A percentile compares a stretch with the other conserved stretches of the same genome.
Evolutionary conservation across 768 basidiomycete genomes (phyloP).

Genomic region (Pulveroboletus frians): DNA sequence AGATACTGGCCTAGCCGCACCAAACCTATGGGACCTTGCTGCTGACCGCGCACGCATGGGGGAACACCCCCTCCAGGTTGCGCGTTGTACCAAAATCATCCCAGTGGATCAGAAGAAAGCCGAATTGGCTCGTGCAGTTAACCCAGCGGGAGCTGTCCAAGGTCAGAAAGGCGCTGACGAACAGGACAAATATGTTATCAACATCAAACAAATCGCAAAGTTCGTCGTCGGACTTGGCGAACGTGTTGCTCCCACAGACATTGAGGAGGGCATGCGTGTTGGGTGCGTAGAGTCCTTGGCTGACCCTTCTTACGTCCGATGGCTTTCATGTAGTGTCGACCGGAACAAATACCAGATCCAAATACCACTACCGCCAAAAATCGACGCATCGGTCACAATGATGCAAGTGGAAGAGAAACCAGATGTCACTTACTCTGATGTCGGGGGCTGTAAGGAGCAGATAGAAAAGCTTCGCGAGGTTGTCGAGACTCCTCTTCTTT

Average conservation of each 20-base stretch:
- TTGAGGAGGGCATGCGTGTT: conserved; percentile 99
- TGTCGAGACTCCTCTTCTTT: conserved; percentile 91
- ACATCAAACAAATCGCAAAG: conserved; percentile 99
- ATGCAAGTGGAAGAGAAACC: conserved; percentile 99
- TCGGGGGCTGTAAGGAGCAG: conserved; percentile 99
- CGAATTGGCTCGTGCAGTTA: conserved; percentile 72
- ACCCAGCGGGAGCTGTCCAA: conserved; percentile 69
- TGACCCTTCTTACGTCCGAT: neutral
- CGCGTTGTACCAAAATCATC: conserved; percentile 98
- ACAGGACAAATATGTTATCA: conserved; percentile 99
- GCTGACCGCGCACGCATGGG: conserved; percentile 89
- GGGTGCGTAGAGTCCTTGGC: conserved; percentile 56
- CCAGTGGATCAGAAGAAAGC: conserved; percentile 71
- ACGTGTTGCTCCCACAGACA: conserved; percentile 94
- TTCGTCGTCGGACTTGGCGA: conserved; percentile 98
- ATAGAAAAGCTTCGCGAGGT: conserved; percentile 99
- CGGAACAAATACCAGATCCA: conserved; percentile 98
- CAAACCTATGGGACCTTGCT: conserved; percentile 95
- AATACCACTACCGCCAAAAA: conserved; percentile 97
- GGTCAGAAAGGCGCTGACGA: conserved; percentile 97
- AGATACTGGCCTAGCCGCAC: conserved; percentile 94
- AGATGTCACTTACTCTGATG: conserved; percentile 95
- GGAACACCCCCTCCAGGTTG: conserved; percentile 93
- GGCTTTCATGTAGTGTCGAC: conserved; percentile 61
- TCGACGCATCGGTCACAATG: conserved; percentile 99